Evolutionary conservation across 2,329 filamentous ascomycete species (phyloP), one percentile per base, ranked within the genome.

Genomic region (Aspergillus vadensis): DNA sequence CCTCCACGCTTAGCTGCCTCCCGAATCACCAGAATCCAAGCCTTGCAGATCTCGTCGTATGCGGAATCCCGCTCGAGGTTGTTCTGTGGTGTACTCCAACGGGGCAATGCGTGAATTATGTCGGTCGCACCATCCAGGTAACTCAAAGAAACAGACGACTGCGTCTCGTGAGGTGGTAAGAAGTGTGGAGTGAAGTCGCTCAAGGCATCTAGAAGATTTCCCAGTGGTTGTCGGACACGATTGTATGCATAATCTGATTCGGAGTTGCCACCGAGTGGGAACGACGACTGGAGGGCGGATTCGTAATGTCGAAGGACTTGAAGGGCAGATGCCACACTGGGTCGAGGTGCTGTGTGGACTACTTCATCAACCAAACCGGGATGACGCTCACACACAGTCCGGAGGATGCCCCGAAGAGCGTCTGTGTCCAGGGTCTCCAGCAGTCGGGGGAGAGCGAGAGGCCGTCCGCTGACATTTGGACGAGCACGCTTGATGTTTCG

Each of bases 131-230:
- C 90, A 67, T 99, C 91, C 23, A 99, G 85, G 72, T 93, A 99
- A 69, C 88, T 88, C 51, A 99, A 83, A 2, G 93, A 97, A 14
- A 89, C 85, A 30, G 88, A 88, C n/a, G 91, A 82, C 73, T 97
- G 93, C 2, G 86, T 82, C 79, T 99, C 95, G 71, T 91, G 90
- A 0, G 95, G 95, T 12, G 95, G 95, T 2, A 99, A 86, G 71
- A 96, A 99, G 75, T 98, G 92, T 4, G 92, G 92, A 0, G 93
- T 98, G 74, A 96, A 99, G 73, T 99, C 95, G 74, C 90, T 89
- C 48, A 99, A 83, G 47, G 95, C 92, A 61, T 97, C 92, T 61
- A 97, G 86, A 23, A 99, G 85, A 60, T 91, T 88, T 25, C 87
- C 81, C 17, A 98, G 83, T 39, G 90, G 86, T 65, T 93, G 90